Percentiles rank a stretch among this genome's conserved stretches.
phyloP scores from a whole-genome alignment of 2,329 filamentous ascomycete genomes.

The Aspergillus nomiae region DNA sequence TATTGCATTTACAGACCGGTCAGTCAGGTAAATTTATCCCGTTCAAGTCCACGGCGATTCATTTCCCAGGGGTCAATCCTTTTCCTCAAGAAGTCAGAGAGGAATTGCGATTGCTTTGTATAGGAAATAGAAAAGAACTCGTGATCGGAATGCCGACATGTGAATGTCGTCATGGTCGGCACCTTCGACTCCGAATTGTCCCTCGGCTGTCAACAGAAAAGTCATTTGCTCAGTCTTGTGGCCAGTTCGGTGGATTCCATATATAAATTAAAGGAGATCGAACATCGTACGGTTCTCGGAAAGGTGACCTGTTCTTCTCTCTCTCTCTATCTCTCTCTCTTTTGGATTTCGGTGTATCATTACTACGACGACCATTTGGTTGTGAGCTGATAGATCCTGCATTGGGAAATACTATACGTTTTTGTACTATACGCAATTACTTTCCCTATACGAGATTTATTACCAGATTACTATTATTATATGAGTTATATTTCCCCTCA shows the following conservation, averaged over 20 bases:
- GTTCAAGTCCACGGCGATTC: background rate
- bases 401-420: too few relatives aligned
- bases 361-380: background rate
- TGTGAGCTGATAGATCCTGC: background rate
- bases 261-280: background rate
- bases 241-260: background rate
- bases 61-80: background rate
- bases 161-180: conserved; percentile 8
- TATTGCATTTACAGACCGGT: background rate
- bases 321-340: background rate
- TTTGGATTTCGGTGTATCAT: background rate
- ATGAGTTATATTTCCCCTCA: conserved; percentile 6
- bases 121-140: background rate
- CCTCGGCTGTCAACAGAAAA: background rate
- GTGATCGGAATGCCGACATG: conserved; percentile 4
- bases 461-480: conserved; percentile 2
- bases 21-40: background rate
- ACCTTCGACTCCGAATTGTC: background rate
- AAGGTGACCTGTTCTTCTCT: background rate
- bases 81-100: background rate
- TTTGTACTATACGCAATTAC: background rate
- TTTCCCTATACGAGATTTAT: background rate
- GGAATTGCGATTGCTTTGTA: background rate
- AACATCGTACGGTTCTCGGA: background rate
- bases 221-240: background rate